Evolutionary conservation across 1,284 basidiomycete genomes (phyloP), one percentile per base, ranked within the genome.

Genomic region (Schizophyllum amplum): DNA sequence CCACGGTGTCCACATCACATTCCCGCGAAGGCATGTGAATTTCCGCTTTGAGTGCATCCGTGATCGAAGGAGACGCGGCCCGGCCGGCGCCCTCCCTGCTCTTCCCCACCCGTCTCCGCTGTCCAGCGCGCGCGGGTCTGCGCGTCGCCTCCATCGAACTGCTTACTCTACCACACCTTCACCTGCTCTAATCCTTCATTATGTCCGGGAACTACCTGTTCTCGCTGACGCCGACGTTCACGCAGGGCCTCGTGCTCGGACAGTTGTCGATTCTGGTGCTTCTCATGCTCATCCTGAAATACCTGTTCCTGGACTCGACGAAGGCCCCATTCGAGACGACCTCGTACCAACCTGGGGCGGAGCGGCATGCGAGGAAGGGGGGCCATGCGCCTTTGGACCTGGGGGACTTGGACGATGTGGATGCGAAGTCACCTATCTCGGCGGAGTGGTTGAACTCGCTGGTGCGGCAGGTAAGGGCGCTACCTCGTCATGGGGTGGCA

Each of bases 161-260:
- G 25, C 48, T 26, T 50, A 17, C 24, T 13, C 26, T 47, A 33
- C 47, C 47, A 20, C 49, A 17, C 42, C 54, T 23, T 46, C 54
- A 42, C 33, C 3, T 9, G 13, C 2, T 25, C 52, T 56, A 47
- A 50, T 17, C 59, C 33, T 53, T 58, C 47, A 33, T 55, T 21
- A 87, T 87, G 84, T 75, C 75, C 59, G 74, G 69, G 65, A 83
- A 80, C 66, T 84, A 84, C 69, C 67, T 90, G 54, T 81, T 90
- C 64, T 84, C 84, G 21, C 73, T 90, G 52, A 82, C 87, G 63
- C 90, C 87, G 1, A 92, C 88, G 1, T 92, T 92, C 69, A 91
- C 90, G 0, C 90, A 92, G 67, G 90, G 90, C 42, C 79, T 92
- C 50, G 74, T 92, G 25, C 70, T 92, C 25, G 90, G 90, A 58